Conservation (phyloP, 1,139 yeast genomes). For the Neolecta irregularis region DNA sequence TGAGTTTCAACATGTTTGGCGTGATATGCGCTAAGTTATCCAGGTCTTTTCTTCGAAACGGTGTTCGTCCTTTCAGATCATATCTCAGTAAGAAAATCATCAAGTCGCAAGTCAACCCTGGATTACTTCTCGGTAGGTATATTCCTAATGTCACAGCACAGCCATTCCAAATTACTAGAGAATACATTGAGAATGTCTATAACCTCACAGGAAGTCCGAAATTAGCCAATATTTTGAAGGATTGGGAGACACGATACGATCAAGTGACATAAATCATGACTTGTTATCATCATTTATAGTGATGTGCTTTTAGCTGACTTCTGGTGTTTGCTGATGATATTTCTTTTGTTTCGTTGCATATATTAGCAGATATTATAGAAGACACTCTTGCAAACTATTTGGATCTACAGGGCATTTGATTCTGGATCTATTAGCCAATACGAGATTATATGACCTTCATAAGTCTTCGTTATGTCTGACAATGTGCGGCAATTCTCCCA, state of each 20-base stretch:
- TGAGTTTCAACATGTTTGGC: too few relatives aligned
- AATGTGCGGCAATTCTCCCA: too few relatives aligned
- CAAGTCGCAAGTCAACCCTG: conserved; percentile 86
- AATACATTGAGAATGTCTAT: conserved; percentile 91
- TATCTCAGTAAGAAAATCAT: conserved; percentile 93
- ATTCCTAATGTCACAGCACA: conserved; percentile 97
- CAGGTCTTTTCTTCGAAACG: conserved; percentile 91
- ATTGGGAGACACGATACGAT: too few relatives aligned
- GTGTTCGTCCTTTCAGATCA: conserved; percentile 97
- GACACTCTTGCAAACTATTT: too few relatives aligned
- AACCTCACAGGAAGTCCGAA: conserved; percentile 79
- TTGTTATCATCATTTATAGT: conserved; percentile 28
- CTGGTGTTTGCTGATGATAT: conserved; percentile 5
- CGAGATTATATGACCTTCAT: too few relatives aligned
- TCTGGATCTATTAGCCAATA: too few relatives aligned
- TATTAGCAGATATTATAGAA: too few relatives aligned
- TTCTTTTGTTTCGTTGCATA: background rate
- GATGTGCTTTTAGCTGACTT: conserved; percentile 18
- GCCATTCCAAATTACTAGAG: conserved; percentile 90
- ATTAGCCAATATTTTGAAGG: conserved; percentile 75
- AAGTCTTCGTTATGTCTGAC: too few relatives aligned
- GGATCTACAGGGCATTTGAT: too few relatives aligned
- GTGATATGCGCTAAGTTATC: too few relatives aligned
- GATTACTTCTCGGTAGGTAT: conserved; percentile 82
- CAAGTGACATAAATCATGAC: too few relatives aligned